These are phyloP conservation scores for Eucalyptus coolabah DNA, from an alignment of 345 rosid species.

Conservation along the genomic window DNA sequence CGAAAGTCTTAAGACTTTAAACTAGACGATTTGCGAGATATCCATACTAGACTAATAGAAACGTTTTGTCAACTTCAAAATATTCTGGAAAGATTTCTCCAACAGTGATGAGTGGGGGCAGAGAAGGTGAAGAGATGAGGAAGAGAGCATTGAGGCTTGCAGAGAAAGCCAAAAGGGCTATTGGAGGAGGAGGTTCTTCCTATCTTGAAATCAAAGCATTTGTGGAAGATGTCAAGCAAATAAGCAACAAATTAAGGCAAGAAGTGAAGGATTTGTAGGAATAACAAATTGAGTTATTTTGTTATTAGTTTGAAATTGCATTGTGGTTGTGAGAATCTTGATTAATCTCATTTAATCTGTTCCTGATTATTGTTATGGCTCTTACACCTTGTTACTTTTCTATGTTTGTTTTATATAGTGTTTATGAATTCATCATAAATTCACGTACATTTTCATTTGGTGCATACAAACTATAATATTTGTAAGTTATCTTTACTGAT, in stretches of 20 bases:
- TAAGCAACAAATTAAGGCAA: not conserved
- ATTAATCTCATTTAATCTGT: not conserved
- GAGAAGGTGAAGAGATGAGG: constrained; percentile 2
- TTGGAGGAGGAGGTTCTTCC: constrained; percentile 9
- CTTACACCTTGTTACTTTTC: too few species aligned
- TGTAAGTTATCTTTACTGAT: not conserved
- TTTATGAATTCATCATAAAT: too few species aligned
- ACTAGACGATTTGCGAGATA: too few species aligned
- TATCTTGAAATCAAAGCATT: not conserved
- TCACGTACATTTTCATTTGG: not conserved
- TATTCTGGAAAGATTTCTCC: too few species aligned
- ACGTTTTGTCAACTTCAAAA: too few species aligned
- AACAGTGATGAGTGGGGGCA: constrained; percentile 6
- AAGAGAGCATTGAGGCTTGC: constrained; percentile 6
- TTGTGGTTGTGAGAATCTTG: not conserved
- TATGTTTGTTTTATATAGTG: not conserved
- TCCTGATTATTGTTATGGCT: rapidly evolving
- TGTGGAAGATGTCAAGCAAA: not conserved
- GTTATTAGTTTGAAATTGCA: not conserved
- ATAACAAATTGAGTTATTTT: not conserved
- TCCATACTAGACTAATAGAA: too few species aligned
- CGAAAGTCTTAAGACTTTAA: too few species aligned
- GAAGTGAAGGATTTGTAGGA: not conserved
- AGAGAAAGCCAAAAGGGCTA: not conserved
- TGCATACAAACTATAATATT: too few species aligned